Evolutionary conservation across 2,329 filamentous ascomycete species (phyloP).

Genomic region (Diplodia seriata): DNA sequence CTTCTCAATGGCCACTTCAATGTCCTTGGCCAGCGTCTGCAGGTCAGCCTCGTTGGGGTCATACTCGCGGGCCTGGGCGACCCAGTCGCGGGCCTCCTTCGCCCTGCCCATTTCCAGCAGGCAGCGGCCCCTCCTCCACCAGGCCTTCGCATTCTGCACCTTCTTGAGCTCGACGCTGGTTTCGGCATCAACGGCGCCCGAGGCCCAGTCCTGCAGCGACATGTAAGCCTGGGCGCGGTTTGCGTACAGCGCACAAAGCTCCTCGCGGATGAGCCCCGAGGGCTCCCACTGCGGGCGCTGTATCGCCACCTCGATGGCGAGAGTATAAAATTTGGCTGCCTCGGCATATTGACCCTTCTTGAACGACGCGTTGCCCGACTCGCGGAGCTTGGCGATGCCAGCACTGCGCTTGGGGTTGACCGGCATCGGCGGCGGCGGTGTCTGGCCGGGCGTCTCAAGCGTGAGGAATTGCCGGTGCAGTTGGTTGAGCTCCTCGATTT

Average conservation of each 20-base stretch:
- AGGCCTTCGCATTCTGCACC: constrained; percentile 88
- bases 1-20: constrained; percentile 61
- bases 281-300: constrained; percentile 88
- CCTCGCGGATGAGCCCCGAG: constrained; percentile 80
- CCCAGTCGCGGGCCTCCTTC: constrained; percentile 82
- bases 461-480: constrained; percentile 77
- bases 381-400: constrained; percentile 88
- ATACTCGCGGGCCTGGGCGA: constrained; percentile 78
- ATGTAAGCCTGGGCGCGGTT: constrained; percentile 93
- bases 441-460: constrained; percentile 66
- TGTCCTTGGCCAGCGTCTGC: constrained; percentile 50
- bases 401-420: constrained; percentile 92
- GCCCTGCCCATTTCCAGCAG: constrained; percentile 88
- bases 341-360: constrained; percentile 77
- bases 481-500: constrained; percentile 74
- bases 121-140: constrained; percentile 87
- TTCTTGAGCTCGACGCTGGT: constrained; percentile 86
- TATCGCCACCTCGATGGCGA: constrained; percentile 90
- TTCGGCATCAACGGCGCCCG: constrained; percentile 87
- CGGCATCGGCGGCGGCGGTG: constrained; percentile 86
- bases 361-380: constrained; percentile 82
- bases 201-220: constrained; percentile 80
- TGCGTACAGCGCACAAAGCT: constrained; percentile 78
- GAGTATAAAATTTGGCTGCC: constrained; percentile 79
- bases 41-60: constrained; percentile 66